Percentiles rank a stretch among this genome's conserved stretches.
Conservation (phyloP, 2,329 filamentous ascomycete species). For the Paraphaeosphaeria minitans region DNA sequence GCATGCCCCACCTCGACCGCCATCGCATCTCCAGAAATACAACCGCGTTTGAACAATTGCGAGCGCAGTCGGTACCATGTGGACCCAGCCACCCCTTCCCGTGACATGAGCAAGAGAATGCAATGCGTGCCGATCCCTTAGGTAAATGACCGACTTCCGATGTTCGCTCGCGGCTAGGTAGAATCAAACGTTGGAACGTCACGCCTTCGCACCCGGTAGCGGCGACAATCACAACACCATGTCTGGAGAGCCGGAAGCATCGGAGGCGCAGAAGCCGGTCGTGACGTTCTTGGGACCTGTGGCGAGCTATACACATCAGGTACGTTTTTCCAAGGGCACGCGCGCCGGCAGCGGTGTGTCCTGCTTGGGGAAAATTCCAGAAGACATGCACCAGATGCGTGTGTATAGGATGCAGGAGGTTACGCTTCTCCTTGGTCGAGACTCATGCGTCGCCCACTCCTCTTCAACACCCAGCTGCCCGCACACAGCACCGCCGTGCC, state of each 20-base stretch:
- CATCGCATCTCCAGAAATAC: no score
- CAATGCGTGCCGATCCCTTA: background rate
- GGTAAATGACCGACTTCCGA: slow-evolving; percentile 9
- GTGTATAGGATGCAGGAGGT: background rate
- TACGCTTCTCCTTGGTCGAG: background rate
- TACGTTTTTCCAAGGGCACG: slow-evolving; percentile 37
- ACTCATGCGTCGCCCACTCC: background rate
- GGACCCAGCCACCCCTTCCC: background rate
- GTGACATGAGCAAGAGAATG: slow-evolving; percentile 8
- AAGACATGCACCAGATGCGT: background rate
- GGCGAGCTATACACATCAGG: slow-evolving; percentile 74
- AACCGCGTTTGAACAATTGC: no score
- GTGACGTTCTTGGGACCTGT: slow-evolving; percentile 67
- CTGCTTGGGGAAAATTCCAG: background rate
- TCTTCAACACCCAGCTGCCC: no score
- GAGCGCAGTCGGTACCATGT: no score
- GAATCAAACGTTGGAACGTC: background rate
- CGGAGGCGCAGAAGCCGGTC: slow-evolving; percentile 23
- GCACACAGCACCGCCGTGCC: no score
- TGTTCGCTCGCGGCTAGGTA: background rate
- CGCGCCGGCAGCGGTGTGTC: background rate
- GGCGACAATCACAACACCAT: slow-evolving; percentile 10
- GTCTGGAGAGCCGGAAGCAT: background rate
- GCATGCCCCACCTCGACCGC: no score
- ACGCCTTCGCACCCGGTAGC: background rate